These are phyloP conservation scores for Kluyveromyces sp. DNA, from an alignment of 1,139 yeast genomes.

Conservation along the genomic window DNA sequence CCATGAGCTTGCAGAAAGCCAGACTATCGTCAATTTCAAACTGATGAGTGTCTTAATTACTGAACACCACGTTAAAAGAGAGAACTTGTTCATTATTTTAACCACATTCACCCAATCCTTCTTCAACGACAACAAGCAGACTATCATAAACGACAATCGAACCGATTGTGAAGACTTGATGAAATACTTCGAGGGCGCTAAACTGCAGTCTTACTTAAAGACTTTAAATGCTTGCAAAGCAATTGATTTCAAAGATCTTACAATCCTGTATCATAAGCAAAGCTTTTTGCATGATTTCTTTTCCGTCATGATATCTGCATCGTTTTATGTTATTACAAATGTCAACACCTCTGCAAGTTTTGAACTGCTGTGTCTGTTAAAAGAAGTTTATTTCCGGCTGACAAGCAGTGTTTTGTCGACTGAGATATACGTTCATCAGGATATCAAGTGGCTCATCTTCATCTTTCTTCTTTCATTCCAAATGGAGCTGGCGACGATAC, in stretches of 20 bases:
- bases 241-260: slow-evolving; percentile 18
- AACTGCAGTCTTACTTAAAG: slow-evolving; percentile 15
- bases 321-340: slow-evolving; percentile 17
- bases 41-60: slow-evolving; percentile 21
- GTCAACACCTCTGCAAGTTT: slow-evolving; percentile 12
- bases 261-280: slow-evolving; percentile 15
- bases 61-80: slow-evolving; percentile 20
- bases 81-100: slow-evolving; percentile 15
- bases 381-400: not conserved
- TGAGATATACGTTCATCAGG: not conserved
- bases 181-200: slow-evolving; percentile 13
- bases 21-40: slow-evolving; percentile 20
- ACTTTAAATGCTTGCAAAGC: slow-evolving; percentile 15
- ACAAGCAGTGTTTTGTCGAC: not conserved
- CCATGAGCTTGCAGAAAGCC: slow-evolving; percentile 15
- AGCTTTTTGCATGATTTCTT: slow-evolving; percentile 18
- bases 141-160: slow-evolving; percentile 13
- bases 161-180: slow-evolving; percentile 14
- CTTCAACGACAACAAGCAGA: slow-evolving; percentile 17
- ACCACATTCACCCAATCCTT: slow-evolving; percentile 18
- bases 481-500: not conserved
- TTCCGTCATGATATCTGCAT: slow-evolving; percentile 19
- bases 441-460: slow-evolving; percentile 3
- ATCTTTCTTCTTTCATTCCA: slow-evolving; percentile 1
- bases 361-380: slow-evolving; percentile 10